These are phyloP conservation scores for Clonostachys rhizophaga DNA, from an alignment of 2,329 filamentous ascomycete species.

Conservation along the genomic window DNA sequence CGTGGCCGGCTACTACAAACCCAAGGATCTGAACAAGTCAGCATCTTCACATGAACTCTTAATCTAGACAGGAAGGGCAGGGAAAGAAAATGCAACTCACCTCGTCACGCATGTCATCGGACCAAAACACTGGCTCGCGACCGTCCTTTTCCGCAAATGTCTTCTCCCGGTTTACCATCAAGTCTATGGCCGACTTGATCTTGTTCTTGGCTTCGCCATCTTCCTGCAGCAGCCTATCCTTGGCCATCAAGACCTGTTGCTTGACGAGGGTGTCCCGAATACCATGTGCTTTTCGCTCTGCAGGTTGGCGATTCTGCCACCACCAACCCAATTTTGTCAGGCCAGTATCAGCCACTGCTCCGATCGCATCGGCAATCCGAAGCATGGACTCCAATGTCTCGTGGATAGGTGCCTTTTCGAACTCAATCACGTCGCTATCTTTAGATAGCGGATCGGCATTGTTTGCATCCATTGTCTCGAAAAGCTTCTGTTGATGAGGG, in stretches of 20 bases:
- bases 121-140: constrained; percentile 14
- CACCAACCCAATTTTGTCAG: too few relatives aligned
- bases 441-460: not conserved
- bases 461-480: not conserved
- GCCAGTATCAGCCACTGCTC: too few relatives aligned
- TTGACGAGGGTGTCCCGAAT: not conserved
- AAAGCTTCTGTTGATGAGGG: not conserved
- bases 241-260: not conserved
- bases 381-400: not conserved
- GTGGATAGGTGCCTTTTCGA: not conserved
- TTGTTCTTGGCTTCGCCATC: not conserved
- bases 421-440: not conserved
- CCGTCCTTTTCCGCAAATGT: constrained; percentile 18
- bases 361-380: not conserved
- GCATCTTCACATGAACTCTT: not conserved
- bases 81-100: not conserved
- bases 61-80: not conserved
- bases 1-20: constrained; percentile 21
- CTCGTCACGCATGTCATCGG: constrained; percentile 19
- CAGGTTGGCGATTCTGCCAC: too few relatives aligned
- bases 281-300: not conserved
- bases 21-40: constrained; percentile 7
- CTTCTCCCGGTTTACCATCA: constrained; percentile 21
- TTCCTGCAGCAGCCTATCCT: not conserved
- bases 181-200: constrained; percentile 18